A percentile compares a stretch with the other conserved stretches of the same genome.
Conservation (phyloP, 169 alveolate species). For the Plasmodium cynomolgi region DNA sequence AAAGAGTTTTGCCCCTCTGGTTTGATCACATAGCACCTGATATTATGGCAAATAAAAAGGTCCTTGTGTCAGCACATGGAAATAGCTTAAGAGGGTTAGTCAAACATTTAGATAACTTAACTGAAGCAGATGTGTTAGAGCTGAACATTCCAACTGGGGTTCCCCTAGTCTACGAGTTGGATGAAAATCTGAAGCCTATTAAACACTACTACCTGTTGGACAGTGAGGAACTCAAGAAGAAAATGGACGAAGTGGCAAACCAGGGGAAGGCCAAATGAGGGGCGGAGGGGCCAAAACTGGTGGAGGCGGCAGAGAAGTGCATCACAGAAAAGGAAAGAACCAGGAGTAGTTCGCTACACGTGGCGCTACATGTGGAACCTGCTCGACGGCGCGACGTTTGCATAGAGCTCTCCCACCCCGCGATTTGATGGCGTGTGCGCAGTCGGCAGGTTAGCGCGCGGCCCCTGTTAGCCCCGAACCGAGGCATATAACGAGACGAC, state of each 20-base stretch:
- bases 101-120: conserved; percentile 94
- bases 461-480: not conserved
- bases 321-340: too few relatives aligned
- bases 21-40: conserved; percentile 94
- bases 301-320: too few relatives aligned
- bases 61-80: conserved; percentile 98
- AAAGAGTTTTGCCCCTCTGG: conserved; percentile 96
- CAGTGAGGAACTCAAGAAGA: conserved; percentile 88
- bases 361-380: too few relatives aligned
- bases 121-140: conserved; percentile 94
- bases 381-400: too few relatives aligned
- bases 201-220: conserved; percentile 93
- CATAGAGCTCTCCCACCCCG: too few relatives aligned
- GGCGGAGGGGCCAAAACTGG: not conserved
- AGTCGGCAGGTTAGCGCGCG: not conserved
- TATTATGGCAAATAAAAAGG: conserved; percentile 92
- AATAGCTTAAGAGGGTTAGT: conserved; percentile 97
- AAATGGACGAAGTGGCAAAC: conserved; percentile 95
- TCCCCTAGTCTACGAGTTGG: conserved; percentile 96
- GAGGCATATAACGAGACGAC: not conserved
- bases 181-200: conserved; percentile 90
- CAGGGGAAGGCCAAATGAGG: conserved; percentile 93
- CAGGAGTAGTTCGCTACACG: not conserved
- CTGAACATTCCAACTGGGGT: conserved; percentile 98
- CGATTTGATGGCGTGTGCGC: too few relatives aligned